Evolutionary conservation across 208 protist species (phyloP).

Genomic region (Acanthamoeba lenticulata): DNA sequence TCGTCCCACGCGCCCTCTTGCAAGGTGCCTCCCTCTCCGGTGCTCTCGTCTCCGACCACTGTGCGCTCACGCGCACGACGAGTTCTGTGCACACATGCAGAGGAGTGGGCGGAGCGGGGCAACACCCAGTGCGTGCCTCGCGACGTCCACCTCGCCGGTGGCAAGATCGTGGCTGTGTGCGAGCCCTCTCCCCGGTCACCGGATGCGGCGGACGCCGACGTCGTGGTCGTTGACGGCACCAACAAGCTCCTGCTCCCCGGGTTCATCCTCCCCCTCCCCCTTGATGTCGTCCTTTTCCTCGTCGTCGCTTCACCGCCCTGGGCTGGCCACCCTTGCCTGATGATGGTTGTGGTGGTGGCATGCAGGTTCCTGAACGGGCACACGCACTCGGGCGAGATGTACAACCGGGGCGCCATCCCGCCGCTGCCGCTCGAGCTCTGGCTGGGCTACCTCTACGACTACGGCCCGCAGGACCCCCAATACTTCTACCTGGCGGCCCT

Average conservation of each 20-base stretch:
- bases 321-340: too few relatives aligned
- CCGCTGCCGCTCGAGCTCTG: slow-evolving; percentile 40
- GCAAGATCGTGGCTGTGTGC: neutral
- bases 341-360: neutral
- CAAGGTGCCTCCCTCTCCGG: neutral
- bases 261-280: neutral
- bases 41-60: too few relatives aligned
- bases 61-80: too few relatives aligned
- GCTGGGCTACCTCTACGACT: slow-evolving; percentile 23
- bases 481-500: neutral
- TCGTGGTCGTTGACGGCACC: neutral
- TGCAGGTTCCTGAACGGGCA: slow-evolving; percentile 33
- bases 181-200: neutral
- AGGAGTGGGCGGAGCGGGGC: neutral
- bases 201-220: neutral
- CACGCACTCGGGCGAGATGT: slow-evolving; percentile 59
- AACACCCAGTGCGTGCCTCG: slow-evolving; percentile 5
- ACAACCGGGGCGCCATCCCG: neutral
- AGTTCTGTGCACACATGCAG: neutral
- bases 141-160: neutral
- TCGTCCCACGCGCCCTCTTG: neutral
- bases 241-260: slow-evolving; percentile 14
- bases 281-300: neutral
- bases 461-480: neutral
- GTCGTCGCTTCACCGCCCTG: neutral